Evolutionary conservation across 768 basidiomycete species (phyloP).

Genomic region (Tricholoma flavovirens): DNA sequence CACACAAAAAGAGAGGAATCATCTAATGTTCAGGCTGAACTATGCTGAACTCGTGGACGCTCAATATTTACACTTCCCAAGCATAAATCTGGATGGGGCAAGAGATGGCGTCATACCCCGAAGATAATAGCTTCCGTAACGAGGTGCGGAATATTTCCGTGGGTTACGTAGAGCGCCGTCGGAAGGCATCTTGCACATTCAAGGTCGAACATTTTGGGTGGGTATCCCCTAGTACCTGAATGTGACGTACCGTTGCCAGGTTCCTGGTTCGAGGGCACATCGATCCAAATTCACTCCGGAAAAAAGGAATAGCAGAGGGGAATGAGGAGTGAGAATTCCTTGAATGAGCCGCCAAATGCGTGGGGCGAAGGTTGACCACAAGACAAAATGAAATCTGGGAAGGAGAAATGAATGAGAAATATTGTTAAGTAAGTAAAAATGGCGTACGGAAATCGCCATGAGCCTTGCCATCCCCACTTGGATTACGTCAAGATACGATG

Average conservation of each 20-base stretch:
- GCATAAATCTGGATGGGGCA: background rate
- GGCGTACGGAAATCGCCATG: conserved; percentile 1
- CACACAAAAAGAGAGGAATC: too few relatives aligned
- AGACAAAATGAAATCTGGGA: background rate
- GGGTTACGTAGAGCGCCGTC: too few relatives aligned
- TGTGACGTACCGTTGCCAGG: too few relatives aligned
- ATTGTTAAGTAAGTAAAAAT: background rate
- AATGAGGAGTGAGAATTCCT: background rate
- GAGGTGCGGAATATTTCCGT: background rate
- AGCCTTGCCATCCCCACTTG: background rate
- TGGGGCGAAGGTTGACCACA: background rate
- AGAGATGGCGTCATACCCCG: background rate
- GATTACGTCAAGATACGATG: conserved; percentile 1
- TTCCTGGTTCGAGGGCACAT: background rate
- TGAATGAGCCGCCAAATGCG: background rate
- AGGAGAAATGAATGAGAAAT: background rate
- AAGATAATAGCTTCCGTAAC: background rate
- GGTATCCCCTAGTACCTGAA: background rate
- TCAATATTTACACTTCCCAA: background rate
- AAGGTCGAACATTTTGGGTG: background rate
- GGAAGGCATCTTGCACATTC: background rate
- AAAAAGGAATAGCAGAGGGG: background rate
- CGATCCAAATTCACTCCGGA: background rate
- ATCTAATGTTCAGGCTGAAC: background rate
- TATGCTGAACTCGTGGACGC: background rate